These are phyloP conservation scores for Nakazawaea wyomingensis DNA, from an alignment of 805 yeast species.

Conservation along the genomic window DNA sequence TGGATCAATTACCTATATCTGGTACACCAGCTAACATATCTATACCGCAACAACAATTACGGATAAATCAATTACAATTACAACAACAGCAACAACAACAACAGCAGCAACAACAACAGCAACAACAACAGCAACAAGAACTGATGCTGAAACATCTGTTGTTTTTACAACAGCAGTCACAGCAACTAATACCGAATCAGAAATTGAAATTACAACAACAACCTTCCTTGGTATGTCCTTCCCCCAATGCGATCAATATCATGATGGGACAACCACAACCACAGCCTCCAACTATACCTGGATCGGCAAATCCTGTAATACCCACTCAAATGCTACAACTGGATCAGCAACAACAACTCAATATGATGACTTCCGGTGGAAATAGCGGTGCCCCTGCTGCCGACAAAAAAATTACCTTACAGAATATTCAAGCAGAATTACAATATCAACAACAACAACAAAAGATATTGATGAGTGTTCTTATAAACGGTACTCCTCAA, in stretches of 20 bases:
- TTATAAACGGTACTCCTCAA: constrained; percentile 6
- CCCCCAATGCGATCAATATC: not conserved
- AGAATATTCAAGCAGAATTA: constrained; percentile 2
- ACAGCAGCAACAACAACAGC: constrained; percentile 20
- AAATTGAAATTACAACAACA: not conserved
- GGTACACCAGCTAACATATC: not conserved
- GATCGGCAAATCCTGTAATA: not conserved
- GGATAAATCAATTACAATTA: constrained; percentile 21
- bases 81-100: constrained; percentile 13
- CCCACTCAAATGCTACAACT: not conserved
- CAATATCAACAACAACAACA: constrained; percentile 9
- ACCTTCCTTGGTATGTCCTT: not conserved
- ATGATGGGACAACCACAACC: not conserved
- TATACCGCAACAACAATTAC: constrained; percentile 23
- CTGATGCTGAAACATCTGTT: constrained; percentile 12
- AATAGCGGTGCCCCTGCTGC: not conserved
- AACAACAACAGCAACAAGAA: constrained; percentile 5
- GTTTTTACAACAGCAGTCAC: constrained; percentile 7
- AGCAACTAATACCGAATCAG: not conserved
- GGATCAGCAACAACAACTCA: constrained; percentile 2
- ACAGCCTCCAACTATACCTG: not conserved
- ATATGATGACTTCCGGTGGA: not conserved
- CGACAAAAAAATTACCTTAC: not conserved
- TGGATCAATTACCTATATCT: not conserved
- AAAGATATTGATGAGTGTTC: constrained; percentile 2